A percentile compares a stretch with the other conserved stretches of the same genome.
phyloP scores from a whole-genome alignment of 306 rosid genomes.

The Boehmeria nivea region DNA sequence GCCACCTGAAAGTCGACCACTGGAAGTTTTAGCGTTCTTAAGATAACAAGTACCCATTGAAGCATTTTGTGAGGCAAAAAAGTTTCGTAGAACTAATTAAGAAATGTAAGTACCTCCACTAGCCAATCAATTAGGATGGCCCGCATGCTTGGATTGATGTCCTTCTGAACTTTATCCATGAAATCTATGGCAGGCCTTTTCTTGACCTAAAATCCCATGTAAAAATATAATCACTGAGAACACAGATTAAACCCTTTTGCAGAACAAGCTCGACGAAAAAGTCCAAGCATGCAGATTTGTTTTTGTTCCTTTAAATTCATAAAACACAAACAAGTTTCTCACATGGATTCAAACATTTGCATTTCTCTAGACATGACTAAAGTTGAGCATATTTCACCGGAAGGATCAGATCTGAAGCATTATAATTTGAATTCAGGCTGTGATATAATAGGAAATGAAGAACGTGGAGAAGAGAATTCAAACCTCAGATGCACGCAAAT shows the following conservation, averaged over 20 bases:
- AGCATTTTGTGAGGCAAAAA: not conserved
- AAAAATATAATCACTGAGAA: not conserved
- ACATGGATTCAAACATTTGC: too few species aligned
- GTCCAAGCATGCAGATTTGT: too few species aligned
- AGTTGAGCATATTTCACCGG: too few species aligned
- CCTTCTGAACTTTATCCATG: constrained; percentile 87
- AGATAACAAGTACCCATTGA: not conserved
- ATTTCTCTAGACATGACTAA: too few species aligned
- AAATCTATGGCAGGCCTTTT: constrained; percentile 82
- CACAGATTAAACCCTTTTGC: not conserved
- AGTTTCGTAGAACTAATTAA: not conserved
- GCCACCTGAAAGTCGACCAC: constrained; percentile 56
- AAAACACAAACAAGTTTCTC: too few species aligned
- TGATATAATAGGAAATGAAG: not conserved
- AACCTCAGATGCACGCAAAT: constrained; percentile 89
- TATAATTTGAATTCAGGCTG: too few species aligned
- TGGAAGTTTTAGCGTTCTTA: not conserved
- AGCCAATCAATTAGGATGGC: constrained; percentile 90
- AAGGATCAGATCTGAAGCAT: too few species aligned
- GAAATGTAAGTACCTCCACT: constrained; percentile 91
- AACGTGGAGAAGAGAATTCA: constrained; percentile 1
- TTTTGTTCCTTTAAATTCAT: too few species aligned
- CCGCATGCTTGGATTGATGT: constrained; percentile 80
- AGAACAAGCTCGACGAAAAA: not conserved
- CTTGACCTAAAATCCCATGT: constrained; percentile 45